phyloP scores from a whole-genome alignment of 305 asterid species.

The Fraxinus sp. region DNA sequence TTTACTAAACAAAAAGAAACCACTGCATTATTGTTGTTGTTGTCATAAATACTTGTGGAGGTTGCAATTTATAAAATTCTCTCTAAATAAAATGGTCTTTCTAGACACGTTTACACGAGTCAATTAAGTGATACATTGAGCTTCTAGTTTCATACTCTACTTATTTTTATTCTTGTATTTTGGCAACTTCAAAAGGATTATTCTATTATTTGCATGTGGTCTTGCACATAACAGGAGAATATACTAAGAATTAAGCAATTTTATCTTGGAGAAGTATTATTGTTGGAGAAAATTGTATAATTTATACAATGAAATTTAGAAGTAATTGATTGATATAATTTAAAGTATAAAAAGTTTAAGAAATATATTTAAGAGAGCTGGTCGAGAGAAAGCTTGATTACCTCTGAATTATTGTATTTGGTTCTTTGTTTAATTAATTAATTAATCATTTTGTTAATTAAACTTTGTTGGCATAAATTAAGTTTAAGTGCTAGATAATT shows the following conservation, averaged over 20 bases:
- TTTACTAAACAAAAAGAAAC: neutral
- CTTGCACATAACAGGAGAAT: neutral
- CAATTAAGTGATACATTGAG: neutral
- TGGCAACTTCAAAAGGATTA: neutral
- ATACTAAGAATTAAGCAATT: neutral
- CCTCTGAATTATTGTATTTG: neutral
- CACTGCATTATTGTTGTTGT: neutral
- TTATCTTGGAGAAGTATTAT: neutral
- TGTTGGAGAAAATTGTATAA: neutral
- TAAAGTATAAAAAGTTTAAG: neutral
- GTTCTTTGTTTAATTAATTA: neutral
- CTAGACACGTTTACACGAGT: neutral
- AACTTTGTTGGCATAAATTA: neutral
- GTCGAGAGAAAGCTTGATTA: neutral
- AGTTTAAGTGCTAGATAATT: constrained; percentile 12
- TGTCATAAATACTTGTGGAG: neutral
- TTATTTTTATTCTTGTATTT: neutral
- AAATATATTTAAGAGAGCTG: neutral
- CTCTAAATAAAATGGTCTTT: neutral
- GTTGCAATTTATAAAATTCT: neutral
- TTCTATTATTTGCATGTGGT: neutral
- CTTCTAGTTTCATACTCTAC: neutral
- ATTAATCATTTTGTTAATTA: neutral
- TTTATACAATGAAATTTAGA: neutral
- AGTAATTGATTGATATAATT: neutral